phyloP scores from a whole-genome alignment of 2,329 filamentous ascomycete species.

The Verticillium albo-atrum region DNA sequence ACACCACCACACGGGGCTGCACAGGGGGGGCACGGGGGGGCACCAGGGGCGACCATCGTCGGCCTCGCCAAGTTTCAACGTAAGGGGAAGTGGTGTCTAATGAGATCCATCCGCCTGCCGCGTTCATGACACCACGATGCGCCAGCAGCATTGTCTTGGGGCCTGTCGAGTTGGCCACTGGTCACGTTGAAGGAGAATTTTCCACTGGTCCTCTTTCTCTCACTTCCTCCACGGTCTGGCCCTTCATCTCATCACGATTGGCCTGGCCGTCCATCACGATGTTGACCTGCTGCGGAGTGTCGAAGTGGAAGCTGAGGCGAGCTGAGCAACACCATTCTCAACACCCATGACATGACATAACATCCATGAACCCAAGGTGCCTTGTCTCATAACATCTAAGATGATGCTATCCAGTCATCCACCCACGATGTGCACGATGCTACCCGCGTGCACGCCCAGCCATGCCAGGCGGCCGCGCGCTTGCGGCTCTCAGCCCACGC shows the following conservation, averaged over 20 bases:
- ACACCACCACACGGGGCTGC: conserved; percentile 7
- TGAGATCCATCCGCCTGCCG: conserved; percentile 8
- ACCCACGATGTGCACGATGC: not conserved
- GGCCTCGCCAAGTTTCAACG: conserved; percentile 12
- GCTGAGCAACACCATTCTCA: not conserved
- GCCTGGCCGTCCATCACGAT: not conserved
- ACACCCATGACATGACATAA: not conserved
- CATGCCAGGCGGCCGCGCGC: not conserved
- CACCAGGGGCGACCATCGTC: not conserved
- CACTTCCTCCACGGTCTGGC: not conserved
- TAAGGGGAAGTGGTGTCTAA: conserved; percentile 13
- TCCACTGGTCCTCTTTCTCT: too few species aligned
- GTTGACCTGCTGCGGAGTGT: not conserved
- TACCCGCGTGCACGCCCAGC: not conserved
- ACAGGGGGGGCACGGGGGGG: conserved; percentile 1
- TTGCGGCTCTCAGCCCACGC: not conserved
- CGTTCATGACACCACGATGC: not conserved
- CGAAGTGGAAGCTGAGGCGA: too few species aligned
- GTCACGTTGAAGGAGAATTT: not conserved
- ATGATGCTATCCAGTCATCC: not conserved
- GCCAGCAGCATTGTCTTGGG: not conserved
- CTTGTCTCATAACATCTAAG: not conserved
- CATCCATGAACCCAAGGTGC: not conserved
- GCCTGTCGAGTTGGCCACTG: not conserved
- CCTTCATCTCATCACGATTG: too few species aligned